Percentiles rank a stretch among this genome's conserved stretches.
Conservation (phyloP, 176 grass and related monocot genomes). For the Phoenix dactylifera region DNA sequence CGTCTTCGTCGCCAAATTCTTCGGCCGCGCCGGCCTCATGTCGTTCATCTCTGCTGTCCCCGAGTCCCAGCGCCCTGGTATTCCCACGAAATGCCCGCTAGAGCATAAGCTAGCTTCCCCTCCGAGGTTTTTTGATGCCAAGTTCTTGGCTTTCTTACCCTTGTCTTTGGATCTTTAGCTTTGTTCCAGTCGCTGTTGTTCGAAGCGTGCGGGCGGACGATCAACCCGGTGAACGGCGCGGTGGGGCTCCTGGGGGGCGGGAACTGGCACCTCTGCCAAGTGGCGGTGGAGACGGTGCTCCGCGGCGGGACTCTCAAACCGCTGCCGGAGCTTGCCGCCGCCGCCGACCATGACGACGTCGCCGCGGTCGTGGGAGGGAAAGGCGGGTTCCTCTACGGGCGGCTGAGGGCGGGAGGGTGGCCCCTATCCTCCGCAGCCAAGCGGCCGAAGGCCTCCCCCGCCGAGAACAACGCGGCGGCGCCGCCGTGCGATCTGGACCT, state of each 20-base stretch:
- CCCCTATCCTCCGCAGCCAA: neutral
- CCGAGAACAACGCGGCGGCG: neutral
- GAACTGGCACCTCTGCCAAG: constrained; percentile 87
- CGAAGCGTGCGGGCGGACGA: constrained; percentile 89
- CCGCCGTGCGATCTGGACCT: constrained; percentile 45
- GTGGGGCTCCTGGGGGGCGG: constrained; percentile 66
- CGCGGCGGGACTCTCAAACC: constrained; percentile 53
- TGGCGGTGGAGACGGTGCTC: constrained; percentile 74
- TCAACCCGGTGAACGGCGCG: constrained; percentile 87
- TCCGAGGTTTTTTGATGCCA: too few species aligned
- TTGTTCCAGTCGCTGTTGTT: constrained; percentile 90
- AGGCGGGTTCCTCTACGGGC: constrained; percentile 7
- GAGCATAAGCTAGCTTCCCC: too few species aligned
- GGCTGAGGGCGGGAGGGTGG: constrained; percentile 18
- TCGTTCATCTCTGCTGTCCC: constrained; percentile 90
- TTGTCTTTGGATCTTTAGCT: constrained; percentile 23
- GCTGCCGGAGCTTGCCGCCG: constrained; percentile 31
- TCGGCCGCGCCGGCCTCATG: constrained; percentile 88
- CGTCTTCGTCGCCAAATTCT: constrained; percentile 95
- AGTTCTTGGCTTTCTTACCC: too few species aligned
- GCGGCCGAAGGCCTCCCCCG: neutral
- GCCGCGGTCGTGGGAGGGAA: too few species aligned
- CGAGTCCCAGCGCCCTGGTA: constrained; percentile 61
- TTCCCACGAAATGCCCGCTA: too few species aligned
- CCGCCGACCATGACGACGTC: neutral